These are phyloP conservation scores for Phialophora tarda DNA, from an alignment of 2,329 filamentous ascomycete genomes.

Conservation along the genomic window DNA sequence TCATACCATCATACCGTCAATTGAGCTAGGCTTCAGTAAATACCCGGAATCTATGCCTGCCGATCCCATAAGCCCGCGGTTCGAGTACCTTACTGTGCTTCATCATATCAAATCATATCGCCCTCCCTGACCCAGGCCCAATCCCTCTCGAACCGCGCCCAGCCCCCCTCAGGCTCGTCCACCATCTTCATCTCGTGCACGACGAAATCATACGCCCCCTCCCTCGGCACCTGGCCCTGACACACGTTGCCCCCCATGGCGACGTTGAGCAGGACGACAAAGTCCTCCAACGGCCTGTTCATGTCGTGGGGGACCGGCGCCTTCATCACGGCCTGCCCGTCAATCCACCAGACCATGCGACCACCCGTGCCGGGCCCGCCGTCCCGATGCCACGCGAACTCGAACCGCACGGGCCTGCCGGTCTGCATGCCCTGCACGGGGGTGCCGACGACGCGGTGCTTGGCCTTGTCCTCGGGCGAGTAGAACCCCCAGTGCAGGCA, in stretches of 20 bases:
- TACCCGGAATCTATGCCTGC: not conserved
- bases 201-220: conserved; percentile 38
- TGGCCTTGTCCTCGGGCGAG: conserved; percentile 36
- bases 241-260: conserved; percentile 41
- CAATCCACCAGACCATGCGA: conserved; percentile 38
- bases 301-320: conserved; percentile 34
- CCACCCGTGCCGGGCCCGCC: conserved; percentile 17
- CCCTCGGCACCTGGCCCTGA: conserved; percentile 34
- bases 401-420: conserved; percentile 35
- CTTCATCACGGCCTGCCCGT: conserved; percentile 39
- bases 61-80: not conserved
- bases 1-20: not conserved
- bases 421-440: conserved; percentile 33
- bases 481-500: conserved; percentile 40
- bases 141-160: conserved; percentile 37
- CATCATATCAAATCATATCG: conserved; percentile 27
- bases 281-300: conserved; percentile 36
- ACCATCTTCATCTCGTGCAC: conserved; percentile 38
- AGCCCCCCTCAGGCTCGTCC: conserved; percentile 37
- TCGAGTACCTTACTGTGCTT: not conserved
- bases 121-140: conserved; percentile 33
- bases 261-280: conserved; percentile 37
- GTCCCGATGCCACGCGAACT: conserved; percentile 38
- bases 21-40: not conserved
- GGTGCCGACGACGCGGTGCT: conserved; percentile 37